Base-by-base conservation (phyloP, 148 eudicot genomes). In the Salicornia ramosissima region DNA sequence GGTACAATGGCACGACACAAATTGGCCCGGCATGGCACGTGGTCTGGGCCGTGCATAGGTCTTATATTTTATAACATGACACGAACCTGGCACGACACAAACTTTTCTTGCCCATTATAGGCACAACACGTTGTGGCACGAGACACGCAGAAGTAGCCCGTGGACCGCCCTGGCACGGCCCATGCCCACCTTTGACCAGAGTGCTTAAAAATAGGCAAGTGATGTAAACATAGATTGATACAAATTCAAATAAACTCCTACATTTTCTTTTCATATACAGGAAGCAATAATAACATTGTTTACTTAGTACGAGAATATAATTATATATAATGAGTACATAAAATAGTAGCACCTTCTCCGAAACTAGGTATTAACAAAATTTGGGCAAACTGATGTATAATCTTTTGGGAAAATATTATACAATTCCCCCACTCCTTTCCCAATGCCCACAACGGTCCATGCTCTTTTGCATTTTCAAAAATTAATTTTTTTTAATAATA, bases 381-480 rank as follows among this genome's bases (percentile, higher is more conserved):
- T 47, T 69, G 71, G 75, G 65, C 65, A 33, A 33, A 8, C 31
- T 45, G 42, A 74, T 50, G 16, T 16, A n/a, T 43, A 28, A 40
- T 65, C 15, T 28, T 54, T 65, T 18, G 16, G 16, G 34, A 15
- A 56, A 57, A 30, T 39, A 22, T 55, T 55, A 66, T 55, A 56
- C 64, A 24, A 47, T 15, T 55, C 18, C 6, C 24, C 53, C 60
- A 30, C 13, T 12, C 43, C 21, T 1, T 70, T 76, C 54, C 64
- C 62, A 61, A 43, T 63, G 69, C 64, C 74, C 69, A 70, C 65
- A 79, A 62, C 69, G 75, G 76, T 83, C 75, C 79, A 77, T 80
- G 40, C 70, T 45, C 71, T 80, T 74, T 65, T 55, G 45, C 61
- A 64, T 68, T 74, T 50, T 71, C 50, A 7, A 76, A 72, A 63